Percentiles rank a stretch among this genome's conserved stretches.
Evolutionary conservation across 768 basidiomycete species (phyloP).

Genomic region (Xanthoconium stramineum): DNA sequence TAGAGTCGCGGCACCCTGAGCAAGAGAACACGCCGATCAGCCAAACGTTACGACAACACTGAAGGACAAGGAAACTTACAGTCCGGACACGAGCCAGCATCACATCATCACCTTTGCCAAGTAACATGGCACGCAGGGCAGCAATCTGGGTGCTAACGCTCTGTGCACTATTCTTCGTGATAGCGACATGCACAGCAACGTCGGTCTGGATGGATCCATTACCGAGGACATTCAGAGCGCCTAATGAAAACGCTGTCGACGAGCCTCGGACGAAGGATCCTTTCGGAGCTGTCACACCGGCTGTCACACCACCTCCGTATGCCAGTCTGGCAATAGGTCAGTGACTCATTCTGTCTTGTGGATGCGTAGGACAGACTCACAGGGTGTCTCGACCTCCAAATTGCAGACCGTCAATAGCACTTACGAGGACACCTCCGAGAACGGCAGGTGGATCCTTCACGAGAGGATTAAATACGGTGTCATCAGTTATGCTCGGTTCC

Average conservation of each 20-base stretch:
- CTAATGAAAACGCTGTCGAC: constrained; percentile 60
- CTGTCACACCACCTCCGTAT: constrained; percentile 64
- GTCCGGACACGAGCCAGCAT: constrained; percentile 17
- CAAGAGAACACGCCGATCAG: background rate
- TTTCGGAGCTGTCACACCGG: constrained; percentile 53
- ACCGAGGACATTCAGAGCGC: constrained; percentile 30
- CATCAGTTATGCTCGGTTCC: constrained; percentile 73
- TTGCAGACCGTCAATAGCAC: constrained; percentile 43
- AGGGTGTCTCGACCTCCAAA: constrained; percentile 13
- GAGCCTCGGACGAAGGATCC: constrained; percentile 54
- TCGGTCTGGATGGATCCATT: constrained; percentile 40
- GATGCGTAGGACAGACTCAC: constrained; percentile 18
- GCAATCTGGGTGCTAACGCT: constrained; percentile 70
- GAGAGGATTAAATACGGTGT: constrained; percentile 55
- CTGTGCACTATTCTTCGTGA: constrained; percentile 39
- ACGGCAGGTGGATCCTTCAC: constrained; percentile 36
- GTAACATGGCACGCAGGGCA: constrained; percentile 57
- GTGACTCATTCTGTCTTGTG: background rate
- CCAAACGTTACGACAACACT: background rate
- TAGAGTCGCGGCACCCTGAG: constrained; percentile 59
- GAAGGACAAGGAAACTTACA: constrained; percentile 1
- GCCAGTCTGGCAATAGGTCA: constrained; percentile 44
- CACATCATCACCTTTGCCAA: constrained; percentile 47
- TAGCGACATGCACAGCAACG: constrained; percentile 59
- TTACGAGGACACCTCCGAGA: constrained; percentile 7